These are phyloP conservation scores for Linnemannia hyalina DNA, from an alignment of 192 early-diverging fungal species.

Conservation along the genomic window DNA sequence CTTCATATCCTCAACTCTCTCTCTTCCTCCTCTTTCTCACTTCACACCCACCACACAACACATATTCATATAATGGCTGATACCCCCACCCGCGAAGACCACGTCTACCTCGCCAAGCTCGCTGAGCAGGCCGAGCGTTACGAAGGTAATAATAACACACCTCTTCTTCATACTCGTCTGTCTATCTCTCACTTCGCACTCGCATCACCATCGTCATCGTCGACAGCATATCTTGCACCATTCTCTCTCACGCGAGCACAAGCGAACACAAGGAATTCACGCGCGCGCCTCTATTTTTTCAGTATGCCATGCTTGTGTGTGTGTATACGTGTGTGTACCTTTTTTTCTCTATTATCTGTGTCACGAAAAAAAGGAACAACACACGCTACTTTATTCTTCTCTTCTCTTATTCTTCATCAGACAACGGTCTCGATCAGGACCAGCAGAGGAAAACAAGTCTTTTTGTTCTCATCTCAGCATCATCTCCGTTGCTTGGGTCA, in stretches of 20 bases:
- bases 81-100: constrained; percentile 54
- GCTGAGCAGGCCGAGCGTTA: constrained; percentile 99
- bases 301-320: background rate
- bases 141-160: constrained; percentile 78
- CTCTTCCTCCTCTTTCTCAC: background rate
- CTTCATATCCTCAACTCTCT: background rate
- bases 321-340: background rate
- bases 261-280: background rate
- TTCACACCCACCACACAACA: background rate
- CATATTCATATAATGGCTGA: constrained; percentile 30
- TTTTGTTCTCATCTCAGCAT: background rate
- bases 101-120: constrained; percentile 99
- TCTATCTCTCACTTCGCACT: background rate
- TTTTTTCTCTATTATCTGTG: background rate
- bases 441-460: background rate
- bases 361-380: background rate
- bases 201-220: background rate
- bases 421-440: background rate
- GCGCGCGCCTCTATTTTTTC: background rate
- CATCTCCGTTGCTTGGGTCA: background rate
- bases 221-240: background rate
- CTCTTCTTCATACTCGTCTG: background rate
- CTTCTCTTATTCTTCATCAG: constrained; percentile 6
- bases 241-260: background rate
- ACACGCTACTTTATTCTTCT: background rate